A percentile compares a stretch with the other conserved stretches of the same genome.
These are phyloP conservation scores for Cladosporium sp. DNA, from an alignment of 2,329 filamentous ascomycete genomes.

Conservation along the genomic window DNA sequence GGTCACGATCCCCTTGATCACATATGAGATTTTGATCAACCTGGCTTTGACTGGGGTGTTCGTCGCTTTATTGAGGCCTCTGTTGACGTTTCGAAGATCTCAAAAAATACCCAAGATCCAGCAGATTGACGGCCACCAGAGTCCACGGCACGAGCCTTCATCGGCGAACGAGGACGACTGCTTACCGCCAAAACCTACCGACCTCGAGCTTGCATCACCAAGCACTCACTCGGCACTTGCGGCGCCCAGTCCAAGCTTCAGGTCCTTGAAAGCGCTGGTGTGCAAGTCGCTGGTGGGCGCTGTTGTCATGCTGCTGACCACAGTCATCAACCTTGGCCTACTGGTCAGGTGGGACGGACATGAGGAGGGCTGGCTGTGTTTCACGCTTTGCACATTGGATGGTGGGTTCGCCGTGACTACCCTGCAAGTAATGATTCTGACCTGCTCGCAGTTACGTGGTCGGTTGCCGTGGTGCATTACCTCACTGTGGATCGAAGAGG, in stretches of 20 bases:
- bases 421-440: background rate
- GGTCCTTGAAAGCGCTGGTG: constrained; percentile 37
- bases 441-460: constrained; percentile 15
- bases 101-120: background rate
- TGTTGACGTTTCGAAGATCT: constrained; percentile 24
- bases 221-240: background rate
- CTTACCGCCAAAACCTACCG: too few relatives aligned
- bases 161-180: background rate
- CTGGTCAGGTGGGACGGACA: constrained; percentile 29
- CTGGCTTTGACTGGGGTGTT: constrained; percentile 38
- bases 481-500: constrained; percentile 12
- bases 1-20: constrained; percentile 34
- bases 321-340: constrained; percentile 34
- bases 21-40: constrained; percentile 38
- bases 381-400: constrained; percentile 38
- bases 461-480: constrained; percentile 15
- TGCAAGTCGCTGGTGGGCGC: constrained; percentile 37
- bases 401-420: constrained; percentile 25
- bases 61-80: constrained; percentile 32
- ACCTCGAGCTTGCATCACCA: background rate
- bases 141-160: background rate
- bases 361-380: constrained; percentile 40
- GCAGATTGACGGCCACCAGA: background rate
- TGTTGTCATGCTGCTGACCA: constrained; percentile 36
- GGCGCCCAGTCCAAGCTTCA: constrained; percentile 19